Base-by-base conservation (phyloP, 345 rosid species). In the Linum lewisii region DNA sequence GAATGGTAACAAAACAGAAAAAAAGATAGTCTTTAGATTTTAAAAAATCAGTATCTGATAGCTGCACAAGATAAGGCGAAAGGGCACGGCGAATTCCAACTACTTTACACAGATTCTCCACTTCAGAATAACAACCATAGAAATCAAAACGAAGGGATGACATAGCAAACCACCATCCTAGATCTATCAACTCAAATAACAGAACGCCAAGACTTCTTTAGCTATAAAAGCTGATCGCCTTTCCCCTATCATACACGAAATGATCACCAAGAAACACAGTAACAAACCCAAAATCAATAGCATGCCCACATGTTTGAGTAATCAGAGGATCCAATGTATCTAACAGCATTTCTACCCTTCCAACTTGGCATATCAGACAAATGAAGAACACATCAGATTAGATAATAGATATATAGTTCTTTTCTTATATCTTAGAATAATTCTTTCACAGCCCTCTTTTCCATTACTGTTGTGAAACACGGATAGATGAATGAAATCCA, bases 1-100 rank as follows among this genome's bases (percentile, higher is more conserved):
- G 18, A 42, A 42, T 42, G 66, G n/a, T 58, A 36, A 37, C 2
- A 50, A 3, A 29, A 69, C 49, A 60, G 45, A 15, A 45, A 10
- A 22, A 26, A 36, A 21, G 21, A 2, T 29, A 20, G 24, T 57
- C 57, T 63, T 16, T 29, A 52, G 20, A 60, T 36, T 24, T 54
- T 15, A 9, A 54, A 21, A 11, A 20, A 22, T 20, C 23, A 14
- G 57, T 29, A 8, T 29, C 57, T 15, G 26, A 21, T 23, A 21
- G 16, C 57, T 42, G 18, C 47, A 42, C 47, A 6, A 16, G 47
- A 42, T 4, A 42, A 11, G 47, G 47, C 4, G 47, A 42, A 42
- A 42, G 11, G 47, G 47, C 16, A 42, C 9, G 47, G 13, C 16
- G 9, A 42, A 16, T 42, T 42, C 47, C 15, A 42, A 42, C 16